Conservation (phyloP, 345 rosid genomes). For the Eucalyptus dawsonii region DNA sequence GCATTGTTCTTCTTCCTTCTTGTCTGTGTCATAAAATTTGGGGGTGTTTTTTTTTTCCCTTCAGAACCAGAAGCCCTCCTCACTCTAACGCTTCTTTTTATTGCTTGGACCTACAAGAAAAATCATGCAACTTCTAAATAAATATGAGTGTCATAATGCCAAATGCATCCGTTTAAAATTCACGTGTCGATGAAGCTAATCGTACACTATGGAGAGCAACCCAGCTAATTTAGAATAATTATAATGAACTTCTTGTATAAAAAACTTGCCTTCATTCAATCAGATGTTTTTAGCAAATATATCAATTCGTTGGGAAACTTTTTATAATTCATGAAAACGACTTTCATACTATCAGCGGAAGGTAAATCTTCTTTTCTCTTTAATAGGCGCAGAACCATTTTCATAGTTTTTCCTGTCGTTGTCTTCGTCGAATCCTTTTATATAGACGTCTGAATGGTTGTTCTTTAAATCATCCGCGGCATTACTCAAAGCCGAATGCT, state of each 20-base stretch:
- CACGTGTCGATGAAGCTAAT: neutral
- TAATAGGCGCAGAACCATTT: neutral
- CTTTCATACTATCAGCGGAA: neutral
- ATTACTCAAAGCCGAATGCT: neutral
- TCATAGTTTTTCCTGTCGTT: neutral
- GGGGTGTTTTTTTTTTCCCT: neutral
- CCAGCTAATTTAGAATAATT: neutral
- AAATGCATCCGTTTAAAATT: neutral
- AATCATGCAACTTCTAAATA: constrained; percentile 16
- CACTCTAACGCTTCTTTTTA: neutral
- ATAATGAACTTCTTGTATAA: neutral
- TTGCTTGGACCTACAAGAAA: constrained; percentile 58
- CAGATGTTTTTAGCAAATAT: neutral
- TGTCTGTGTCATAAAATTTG: neutral
- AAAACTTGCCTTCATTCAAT: neutral
- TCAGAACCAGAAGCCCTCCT: neutral
- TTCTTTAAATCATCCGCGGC: neutral
- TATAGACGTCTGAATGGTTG: neutral
- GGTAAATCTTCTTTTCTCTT: neutral
- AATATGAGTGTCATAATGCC: neutral
- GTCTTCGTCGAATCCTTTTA: neutral
- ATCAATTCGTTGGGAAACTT: neutral
- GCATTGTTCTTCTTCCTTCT: neutral
- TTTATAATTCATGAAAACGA: neutral
- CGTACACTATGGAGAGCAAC: neutral